A percentile compares a stretch with the other conserved stretches of the same genome.
These are phyloP conservation scores for Gnomoniopsis sp. DNA, from an alignment of 2,329 filamentous ascomycete genomes.

Conservation along the genomic window DNA sequence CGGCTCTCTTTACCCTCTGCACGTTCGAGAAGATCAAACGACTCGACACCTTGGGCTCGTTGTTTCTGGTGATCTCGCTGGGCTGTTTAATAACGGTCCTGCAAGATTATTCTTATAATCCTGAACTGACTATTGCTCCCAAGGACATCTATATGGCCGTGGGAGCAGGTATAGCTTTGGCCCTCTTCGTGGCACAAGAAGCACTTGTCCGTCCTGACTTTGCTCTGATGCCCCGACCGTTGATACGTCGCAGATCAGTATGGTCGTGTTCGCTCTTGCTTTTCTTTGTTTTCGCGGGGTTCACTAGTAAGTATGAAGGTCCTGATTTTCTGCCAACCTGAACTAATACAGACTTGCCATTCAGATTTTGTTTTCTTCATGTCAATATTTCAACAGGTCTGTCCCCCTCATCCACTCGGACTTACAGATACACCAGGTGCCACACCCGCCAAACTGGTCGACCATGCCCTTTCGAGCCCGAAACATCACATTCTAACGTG, in stretches of 20 bases:
- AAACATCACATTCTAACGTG: neutral
- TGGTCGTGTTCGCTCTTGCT: conserved; percentile 10
- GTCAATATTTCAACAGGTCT: conserved; percentile 15
- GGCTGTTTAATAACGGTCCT: neutral
- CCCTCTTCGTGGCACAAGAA: conserved; percentile 33
- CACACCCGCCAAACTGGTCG: no score
- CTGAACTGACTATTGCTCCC: neutral
- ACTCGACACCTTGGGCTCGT: conserved; percentile 33
- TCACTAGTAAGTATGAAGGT: neutral
- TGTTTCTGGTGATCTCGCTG: conserved; percentile 24
- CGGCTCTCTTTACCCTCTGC: neutral
- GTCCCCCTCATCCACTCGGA: neutral
- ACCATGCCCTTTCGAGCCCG: no score
- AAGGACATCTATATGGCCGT: neutral
- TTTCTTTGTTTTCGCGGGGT: conserved; percentile 10
- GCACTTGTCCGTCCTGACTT: conserved; percentile 1
- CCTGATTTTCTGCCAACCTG: neutral
- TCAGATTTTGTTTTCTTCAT: conserved; percentile 14
- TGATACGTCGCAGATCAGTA: conserved; percentile 4
- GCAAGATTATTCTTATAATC: neutral
- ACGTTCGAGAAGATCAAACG: conserved; percentile 17
- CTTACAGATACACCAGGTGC: no score
- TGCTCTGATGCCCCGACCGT: neutral
- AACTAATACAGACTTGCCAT: no score
- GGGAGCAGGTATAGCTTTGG: conserved; percentile 25